Base-by-base conservation (phyloP, 306 rosid genomes). In the Sophora flavescens region DNA sequence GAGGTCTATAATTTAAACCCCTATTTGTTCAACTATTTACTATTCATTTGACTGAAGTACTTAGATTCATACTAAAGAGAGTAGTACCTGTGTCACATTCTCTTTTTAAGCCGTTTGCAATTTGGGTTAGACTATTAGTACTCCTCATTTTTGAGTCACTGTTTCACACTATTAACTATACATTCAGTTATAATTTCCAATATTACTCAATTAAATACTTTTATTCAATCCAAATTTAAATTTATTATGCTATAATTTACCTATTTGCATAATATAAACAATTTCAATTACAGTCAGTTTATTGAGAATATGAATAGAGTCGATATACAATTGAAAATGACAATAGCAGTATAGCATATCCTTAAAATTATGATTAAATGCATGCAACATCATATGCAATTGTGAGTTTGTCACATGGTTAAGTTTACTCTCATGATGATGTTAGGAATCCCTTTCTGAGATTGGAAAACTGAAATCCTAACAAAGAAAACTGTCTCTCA, bases 1-100 rank as follows among this genome's bases (percentile, higher is more conserved):
- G 7, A 82, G 88, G 91, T 89, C 44, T 6, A 33, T 66, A 81
- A 74, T 84, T 79, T 75, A 52, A 78, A 71, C 28, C 12, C 72
- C 69, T 72, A 42, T 56, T 66, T 66, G 10, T 78, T 56, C 22
- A 10, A 47, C 68, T 72, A 44, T 47, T 48, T 38, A 28, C 15
- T 1, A 3, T 41, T 67, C 44, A 41, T 58, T 75, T 7, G 4
- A 33, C 18, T 17, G 36, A 12, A 45, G n/a, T 61, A 39, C 15
- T 6, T 45, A 68, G 51, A 50, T 35, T 61, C n/a, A 30, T 44
- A 53, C 57, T n/a, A 39, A 30, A 17, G 1, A 9, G 3, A 6
- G 12, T 42, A 0, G 16, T 17, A 16, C 57, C 1, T 45, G 13
- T 16, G 2, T 33, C 18, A 17, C 6, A 16, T 39, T 61, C 26